phyloP scores from a whole-genome alignment of 192 early-diverging fungal species.

The Coemansia sp. region DNA sequence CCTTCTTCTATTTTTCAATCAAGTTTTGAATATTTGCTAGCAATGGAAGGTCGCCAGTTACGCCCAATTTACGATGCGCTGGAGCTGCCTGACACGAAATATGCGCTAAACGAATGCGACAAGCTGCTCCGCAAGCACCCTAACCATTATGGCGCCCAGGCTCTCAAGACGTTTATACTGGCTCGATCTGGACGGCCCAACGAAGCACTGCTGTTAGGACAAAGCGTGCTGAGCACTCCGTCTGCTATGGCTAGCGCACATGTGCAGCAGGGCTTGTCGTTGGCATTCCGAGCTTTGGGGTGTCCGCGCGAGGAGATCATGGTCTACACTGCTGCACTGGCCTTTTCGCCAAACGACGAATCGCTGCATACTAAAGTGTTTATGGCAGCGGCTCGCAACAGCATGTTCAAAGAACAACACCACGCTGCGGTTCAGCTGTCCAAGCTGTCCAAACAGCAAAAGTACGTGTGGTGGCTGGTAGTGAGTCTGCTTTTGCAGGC shows the following conservation, averaged over 20 bases:
- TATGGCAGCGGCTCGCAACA: constrained; percentile 73
- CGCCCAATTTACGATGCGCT: constrained; percentile 41
- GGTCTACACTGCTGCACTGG: constrained; percentile 69
- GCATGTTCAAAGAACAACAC: constrained; percentile 57
- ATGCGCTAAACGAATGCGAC: constrained; percentile 27
- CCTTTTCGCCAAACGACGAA: constrained; percentile 63
- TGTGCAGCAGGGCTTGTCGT: constrained; percentile 31
- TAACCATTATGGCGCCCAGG: constrained; percentile 53
- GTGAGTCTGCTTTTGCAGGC: constrained; percentile 79
- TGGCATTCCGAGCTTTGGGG: constrained; percentile 23
- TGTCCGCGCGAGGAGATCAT: constrained; percentile 62
- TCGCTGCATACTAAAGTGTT: constrained; percentile 75
- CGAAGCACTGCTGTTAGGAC: constrained; percentile 63
- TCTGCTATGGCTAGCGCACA: constrained; percentile 23
- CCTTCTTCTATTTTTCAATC: too few species aligned
- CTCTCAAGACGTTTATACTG: constrained; percentile 73
- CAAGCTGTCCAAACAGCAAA: constrained; percentile 73
- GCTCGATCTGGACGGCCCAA: constrained; percentile 62
- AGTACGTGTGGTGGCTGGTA: constrained; percentile 80
- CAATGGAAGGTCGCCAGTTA: constrained; percentile 20
- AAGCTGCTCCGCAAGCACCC: constrained; percentile 33
- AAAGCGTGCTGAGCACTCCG: constrained; percentile 55
- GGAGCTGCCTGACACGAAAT: constrained; percentile 17
- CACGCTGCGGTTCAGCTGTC: constrained; percentile 78
- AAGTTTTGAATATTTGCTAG: background rate